Evolutionary conservation across 1,139 yeast genomes (phyloP).

Genomic region (Zygosaccharomyces pseudobailii): DNA sequence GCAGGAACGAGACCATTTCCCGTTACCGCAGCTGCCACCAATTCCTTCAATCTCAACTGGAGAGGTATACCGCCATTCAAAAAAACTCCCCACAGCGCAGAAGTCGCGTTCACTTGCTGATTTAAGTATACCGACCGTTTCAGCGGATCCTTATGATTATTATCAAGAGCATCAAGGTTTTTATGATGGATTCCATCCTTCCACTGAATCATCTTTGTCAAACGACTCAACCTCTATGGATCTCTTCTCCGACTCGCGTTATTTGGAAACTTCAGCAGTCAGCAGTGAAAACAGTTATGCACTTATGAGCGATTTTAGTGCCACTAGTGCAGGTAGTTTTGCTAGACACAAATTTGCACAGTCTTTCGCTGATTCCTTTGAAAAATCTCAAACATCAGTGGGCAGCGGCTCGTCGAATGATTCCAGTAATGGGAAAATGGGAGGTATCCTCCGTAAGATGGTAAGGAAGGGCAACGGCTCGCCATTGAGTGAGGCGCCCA

Average conservation of each 20-base stretch:
- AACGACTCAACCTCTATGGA: constrained; percentile 14
- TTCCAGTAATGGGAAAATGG: constrained; percentile 19
- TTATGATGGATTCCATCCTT: constrained; percentile 19
- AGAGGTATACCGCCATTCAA: constrained; percentile 2
- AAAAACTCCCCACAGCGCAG: constrained; percentile 10
- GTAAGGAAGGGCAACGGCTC: constrained; percentile 16
- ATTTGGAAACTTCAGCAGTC: constrained; percentile 27
- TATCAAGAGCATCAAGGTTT: constrained; percentile 17
- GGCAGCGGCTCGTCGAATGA: constrained; percentile 7
- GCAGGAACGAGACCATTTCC: neutral
- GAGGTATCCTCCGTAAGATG: constrained; percentile 27
- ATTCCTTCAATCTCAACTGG: constrained; percentile 24
- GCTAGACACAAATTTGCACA: constrained; percentile 63
- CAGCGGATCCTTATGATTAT: constrained; percentile 11
- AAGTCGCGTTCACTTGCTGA: constrained; percentile 31
- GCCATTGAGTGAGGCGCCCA: constrained; percentile 9
- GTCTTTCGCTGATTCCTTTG: constrained; percentile 33
- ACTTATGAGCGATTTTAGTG: constrained; percentile 62
- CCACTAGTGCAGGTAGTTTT: constrained; percentile 85
- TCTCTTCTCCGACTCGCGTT: constrained; percentile 29
- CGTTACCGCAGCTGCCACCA: constrained; percentile 28
- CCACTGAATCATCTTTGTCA: constrained; percentile 13
- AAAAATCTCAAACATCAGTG: constrained; percentile 21
- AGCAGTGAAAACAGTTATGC: constrained; percentile 38
- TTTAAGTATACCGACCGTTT: constrained; percentile 10